phyloP scores from a whole-genome alignment of 179 eudicot genomes.

The Spinacia oleracea region DNA sequence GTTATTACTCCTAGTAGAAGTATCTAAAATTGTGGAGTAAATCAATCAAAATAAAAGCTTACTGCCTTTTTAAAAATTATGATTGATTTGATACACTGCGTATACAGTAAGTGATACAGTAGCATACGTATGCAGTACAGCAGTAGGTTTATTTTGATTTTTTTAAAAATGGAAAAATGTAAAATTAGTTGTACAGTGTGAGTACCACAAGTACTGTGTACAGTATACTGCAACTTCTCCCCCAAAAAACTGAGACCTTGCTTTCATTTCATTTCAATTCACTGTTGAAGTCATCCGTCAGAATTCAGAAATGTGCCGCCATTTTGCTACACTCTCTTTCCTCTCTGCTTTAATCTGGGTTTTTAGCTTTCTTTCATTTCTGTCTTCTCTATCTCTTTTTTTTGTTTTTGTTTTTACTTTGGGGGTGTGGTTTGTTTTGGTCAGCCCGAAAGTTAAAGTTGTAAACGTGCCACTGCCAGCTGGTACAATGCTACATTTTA shows the following conservation, averaged over 20 bases:
- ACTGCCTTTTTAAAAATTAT: neutral
- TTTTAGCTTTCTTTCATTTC: constrained; percentile 25
- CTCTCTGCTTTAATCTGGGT: neutral
- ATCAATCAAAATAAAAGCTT: constrained; percentile 13
- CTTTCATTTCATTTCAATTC: constrained; percentile 26
- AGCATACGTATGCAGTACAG: neutral
- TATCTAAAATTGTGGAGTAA: neutral
- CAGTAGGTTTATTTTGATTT: too few species aligned
- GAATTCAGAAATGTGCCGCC: constrained; percentile 45
- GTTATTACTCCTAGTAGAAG: neutral
- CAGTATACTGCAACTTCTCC: neutral
- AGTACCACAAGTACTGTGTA: neutral
- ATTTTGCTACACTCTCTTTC: constrained; percentile 14
- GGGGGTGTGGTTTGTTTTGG: neutral
- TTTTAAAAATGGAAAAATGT: too few species aligned
- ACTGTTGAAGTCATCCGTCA: neutral
- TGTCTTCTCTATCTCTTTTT: constrained; percentile 19
- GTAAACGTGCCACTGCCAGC: constrained; percentile 9
- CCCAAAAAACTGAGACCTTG: neutral
- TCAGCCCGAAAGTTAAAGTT: constrained; percentile 25
- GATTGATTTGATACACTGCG: constrained; percentile 19
- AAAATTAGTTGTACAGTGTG: neutral
- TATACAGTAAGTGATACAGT: constrained; percentile 5
- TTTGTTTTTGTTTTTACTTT: constrained; percentile 12
- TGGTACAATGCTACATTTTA: neutral